Conservation (phyloP, 2,329 filamentous ascomycete species). For the Niveomyces coronatus region DNA sequence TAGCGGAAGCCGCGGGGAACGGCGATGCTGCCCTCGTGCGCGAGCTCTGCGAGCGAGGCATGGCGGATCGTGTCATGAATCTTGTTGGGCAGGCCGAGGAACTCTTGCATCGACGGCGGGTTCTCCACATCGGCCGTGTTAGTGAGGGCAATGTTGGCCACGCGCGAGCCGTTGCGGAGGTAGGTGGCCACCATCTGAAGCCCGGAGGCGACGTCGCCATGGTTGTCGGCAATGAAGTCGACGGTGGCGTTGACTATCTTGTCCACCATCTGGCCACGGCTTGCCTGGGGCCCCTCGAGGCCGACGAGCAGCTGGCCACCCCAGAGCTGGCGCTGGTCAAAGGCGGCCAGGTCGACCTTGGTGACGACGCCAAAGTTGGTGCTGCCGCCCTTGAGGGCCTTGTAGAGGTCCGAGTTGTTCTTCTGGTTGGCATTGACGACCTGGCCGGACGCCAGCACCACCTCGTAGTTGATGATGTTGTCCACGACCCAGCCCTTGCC, state of each 20-base stretch:
- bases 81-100: constrained; percentile 11
- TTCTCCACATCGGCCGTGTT: constrained; percentile 10
- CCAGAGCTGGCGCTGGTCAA: constrained; percentile 13
- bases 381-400: constrained; percentile 36
- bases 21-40: constrained; percentile 9
- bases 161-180: constrained; percentile 6
- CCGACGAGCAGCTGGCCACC: constrained; percentile 10
- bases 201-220: constrained; percentile 5
- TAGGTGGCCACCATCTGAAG: constrained; percentile 10
- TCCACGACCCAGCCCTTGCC: constrained; percentile 30
- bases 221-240: constrained; percentile 8
- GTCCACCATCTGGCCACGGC: constrained; percentile 5
- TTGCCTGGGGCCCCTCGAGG: constrained; percentile 1
- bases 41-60: constrained; percentile 10
- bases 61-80: constrained; percentile 4
- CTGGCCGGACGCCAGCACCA: constrained; percentile 33
- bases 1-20: constrained; percentile 12
- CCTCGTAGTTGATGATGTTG: constrained; percentile 29
- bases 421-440: constrained; percentile 31
- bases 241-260: constrained; percentile 5
- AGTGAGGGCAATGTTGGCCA: constrained; percentile 6
- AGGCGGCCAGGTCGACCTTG: constrained; percentile 18
- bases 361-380: constrained; percentile 35
- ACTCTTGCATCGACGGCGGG: constrained; percentile 8
- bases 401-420: constrained; percentile 32